These are phyloP conservation scores for Coleophoma eucalyptorum DNA, from an alignment of 2,329 filamentous ascomycete genomes.

Conservation along the genomic window DNA sequence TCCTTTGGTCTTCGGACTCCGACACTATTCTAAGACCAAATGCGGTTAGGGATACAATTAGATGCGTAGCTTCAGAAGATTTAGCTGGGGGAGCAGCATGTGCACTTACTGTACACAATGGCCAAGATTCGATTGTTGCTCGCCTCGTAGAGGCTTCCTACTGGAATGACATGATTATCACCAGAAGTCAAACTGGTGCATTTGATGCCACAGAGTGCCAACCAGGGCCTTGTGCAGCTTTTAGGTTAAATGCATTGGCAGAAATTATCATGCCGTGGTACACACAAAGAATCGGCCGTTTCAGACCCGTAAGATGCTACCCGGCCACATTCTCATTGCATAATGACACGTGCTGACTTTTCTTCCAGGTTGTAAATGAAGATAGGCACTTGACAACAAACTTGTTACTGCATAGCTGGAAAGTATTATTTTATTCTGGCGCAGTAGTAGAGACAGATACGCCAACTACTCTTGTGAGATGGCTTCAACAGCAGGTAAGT, in stretches of 20 bases:
- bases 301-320: conserved; percentile 21
- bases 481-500: conserved; percentile 32
- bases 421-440: conserved; percentile 28
- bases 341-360: no score
- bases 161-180: conserved; percentile 31
- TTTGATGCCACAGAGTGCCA: conserved; percentile 31
- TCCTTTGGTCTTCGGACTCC: no score
- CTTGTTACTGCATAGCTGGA: conserved; percentile 29
- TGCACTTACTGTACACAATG: conserved; percentile 30
- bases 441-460: conserved; percentile 32
- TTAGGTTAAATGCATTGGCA: conserved; percentile 26
- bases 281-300: conserved; percentile 29
- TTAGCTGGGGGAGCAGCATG: conserved; percentile 29
- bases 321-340: no score
- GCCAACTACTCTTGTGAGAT: conserved; percentile 28
- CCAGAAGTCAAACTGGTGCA: conserved; percentile 25
- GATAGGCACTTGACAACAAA: conserved; percentile 33
- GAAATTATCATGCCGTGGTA: conserved; percentile 31
- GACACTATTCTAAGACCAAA: no score
- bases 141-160: conserved; percentile 29
- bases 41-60: conserved; percentile 9
- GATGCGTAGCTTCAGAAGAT: conserved; percentile 28
- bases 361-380: conserved; percentile 27
- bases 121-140: conserved; percentile 24
- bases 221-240: conserved; percentile 31